Conservation (phyloP, 495 filamentous ascomycete genomes). For the Antarctomyces pellizariae region DNA sequence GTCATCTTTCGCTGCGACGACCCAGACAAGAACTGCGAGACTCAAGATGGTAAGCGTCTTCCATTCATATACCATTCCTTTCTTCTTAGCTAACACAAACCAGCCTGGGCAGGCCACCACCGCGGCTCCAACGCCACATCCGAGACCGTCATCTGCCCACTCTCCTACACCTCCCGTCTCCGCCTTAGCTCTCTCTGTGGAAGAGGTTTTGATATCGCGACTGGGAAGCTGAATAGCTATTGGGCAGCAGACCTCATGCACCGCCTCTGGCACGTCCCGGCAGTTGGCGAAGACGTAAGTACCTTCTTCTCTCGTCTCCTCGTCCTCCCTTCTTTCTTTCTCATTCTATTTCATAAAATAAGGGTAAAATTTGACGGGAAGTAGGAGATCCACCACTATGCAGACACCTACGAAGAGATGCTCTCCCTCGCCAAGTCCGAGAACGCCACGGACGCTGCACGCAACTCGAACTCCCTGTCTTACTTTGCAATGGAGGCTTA, state of each 20-base stretch:
- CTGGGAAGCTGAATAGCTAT: conserved; percentile 23
- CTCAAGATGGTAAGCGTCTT: conserved; percentile 16
- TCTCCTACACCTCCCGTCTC: conserved; percentile 25
- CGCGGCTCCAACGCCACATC: conserved; percentile 29
- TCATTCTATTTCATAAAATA: no score
- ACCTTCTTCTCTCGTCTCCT: no score
- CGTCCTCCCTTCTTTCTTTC: no score
- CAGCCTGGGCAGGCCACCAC: conserved; percentile 34
- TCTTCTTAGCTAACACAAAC: no score
- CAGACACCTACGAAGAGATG: conserved; percentile 25
- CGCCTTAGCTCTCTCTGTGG: conserved; percentile 27
- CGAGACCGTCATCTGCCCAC: conserved; percentile 36
- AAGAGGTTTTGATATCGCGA: conserved; percentile 26
- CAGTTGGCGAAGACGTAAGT: conserved; percentile 24
- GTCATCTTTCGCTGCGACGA: conserved; percentile 34
- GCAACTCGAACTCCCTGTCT: conserved; percentile 28
- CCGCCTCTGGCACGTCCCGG: conserved; percentile 28
- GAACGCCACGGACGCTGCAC: conserved; percentile 16
- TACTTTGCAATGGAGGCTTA: conserved; percentile 36
- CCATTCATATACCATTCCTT: neutral
- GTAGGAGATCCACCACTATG: conserved; percentile 34
- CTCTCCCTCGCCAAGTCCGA: conserved; percentile 20
- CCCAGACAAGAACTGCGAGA: conserved; percentile 28
- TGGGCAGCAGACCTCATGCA: conserved; percentile 33
- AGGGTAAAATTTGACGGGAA: no score